A percentile compares a stretch with the other conserved stretches of the same genome.
phyloP scores from a whole-genome alignment of 164 flowering plant genomes.

The Chloranthus sessilifolius region DNA sequence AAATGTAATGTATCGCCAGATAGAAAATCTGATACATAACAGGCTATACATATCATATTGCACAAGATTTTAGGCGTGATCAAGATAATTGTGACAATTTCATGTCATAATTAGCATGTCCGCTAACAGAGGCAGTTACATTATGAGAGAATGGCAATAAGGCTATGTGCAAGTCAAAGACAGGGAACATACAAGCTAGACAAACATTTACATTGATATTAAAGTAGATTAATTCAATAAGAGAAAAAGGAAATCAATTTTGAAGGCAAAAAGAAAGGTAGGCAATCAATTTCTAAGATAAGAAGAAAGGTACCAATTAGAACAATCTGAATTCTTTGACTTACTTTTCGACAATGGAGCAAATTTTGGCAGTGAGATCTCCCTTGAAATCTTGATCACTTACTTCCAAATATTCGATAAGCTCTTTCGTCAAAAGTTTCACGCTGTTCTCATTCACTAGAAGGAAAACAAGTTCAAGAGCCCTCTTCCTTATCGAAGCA shows the following conservation, averaged over 20 bases:
- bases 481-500: slow-evolving; percentile 96
- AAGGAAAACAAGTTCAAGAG: slow-evolving; percentile 90
- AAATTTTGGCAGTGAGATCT: slow-evolving; percentile 93
- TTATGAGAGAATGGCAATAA: no score
- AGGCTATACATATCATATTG: no score
- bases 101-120: no score
- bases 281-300: background rate
- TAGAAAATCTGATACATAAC: no score
- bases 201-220: no score
- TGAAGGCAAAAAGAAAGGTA: background rate
- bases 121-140: no score
- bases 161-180: no score
- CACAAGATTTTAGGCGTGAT: no score
- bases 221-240: no score
- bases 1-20: no score
- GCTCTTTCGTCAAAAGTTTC: slow-evolving; percentile 79
- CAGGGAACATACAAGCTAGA: no score
- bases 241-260: background rate
- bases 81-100: no score
- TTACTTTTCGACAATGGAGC: slow-evolving; percentile 95
- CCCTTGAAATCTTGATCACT: slow-evolving; percentile 92
- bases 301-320: background rate
- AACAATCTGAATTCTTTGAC: slow-evolving; percentile 19
- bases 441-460: slow-evolving; percentile 91
- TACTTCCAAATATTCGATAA: slow-evolving; percentile 90